Evolutionary conservation across 23 red algal genomes (phyloP).

Genomic region (Gracilaria vermiculophylla): DNA sequence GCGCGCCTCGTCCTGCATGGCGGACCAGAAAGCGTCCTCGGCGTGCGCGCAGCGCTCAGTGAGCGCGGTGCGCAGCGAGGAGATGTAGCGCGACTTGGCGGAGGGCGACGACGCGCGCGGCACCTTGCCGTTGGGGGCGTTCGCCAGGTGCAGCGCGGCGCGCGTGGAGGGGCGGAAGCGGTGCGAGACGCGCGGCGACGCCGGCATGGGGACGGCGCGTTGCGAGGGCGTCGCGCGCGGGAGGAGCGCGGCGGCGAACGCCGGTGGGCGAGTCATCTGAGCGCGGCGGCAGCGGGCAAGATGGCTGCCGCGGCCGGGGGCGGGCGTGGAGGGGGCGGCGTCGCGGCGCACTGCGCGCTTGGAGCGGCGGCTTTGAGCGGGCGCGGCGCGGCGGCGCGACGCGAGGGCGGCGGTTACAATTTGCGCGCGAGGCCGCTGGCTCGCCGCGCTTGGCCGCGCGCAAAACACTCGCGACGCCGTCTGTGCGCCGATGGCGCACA

Average conservation of each 20-base stretch:
- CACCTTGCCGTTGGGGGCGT: not conserved
- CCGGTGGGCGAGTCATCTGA: slow-evolving; percentile 7
- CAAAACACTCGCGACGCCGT: too few species aligned
- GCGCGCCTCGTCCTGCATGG: slow-evolving; percentile 76
- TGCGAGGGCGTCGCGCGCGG: not conserved
- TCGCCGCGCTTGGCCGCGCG: too few species aligned
- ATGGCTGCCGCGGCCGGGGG: not conserved
- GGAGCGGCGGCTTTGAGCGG: not conserved
- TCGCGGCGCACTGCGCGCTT: too few species aligned
- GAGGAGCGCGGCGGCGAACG: not conserved
- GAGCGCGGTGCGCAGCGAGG: slow-evolving; percentile 29
- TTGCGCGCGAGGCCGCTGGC: too few species aligned
- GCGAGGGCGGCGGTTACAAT: too few species aligned
- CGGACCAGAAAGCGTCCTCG: slow-evolving; percentile 62
- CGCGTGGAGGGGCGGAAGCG: slow-evolving; percentile 34
- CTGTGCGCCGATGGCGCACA: too few species aligned
- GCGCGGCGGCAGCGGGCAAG: not conserved
- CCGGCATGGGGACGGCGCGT: not conserved
- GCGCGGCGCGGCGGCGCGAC: too few species aligned
- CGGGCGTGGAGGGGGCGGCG: not conserved
- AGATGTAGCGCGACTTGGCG: slow-evolving; percentile 60
- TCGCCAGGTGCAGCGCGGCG: not conserved
- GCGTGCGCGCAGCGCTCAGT: slow-evolving; percentile 22
- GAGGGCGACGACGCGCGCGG: slow-evolving; percentile 30
- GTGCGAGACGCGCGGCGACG: not conserved